phyloP scores from a whole-genome alignment of 2,329 filamentous ascomycete genomes.

The Alternaria sp. region DNA sequence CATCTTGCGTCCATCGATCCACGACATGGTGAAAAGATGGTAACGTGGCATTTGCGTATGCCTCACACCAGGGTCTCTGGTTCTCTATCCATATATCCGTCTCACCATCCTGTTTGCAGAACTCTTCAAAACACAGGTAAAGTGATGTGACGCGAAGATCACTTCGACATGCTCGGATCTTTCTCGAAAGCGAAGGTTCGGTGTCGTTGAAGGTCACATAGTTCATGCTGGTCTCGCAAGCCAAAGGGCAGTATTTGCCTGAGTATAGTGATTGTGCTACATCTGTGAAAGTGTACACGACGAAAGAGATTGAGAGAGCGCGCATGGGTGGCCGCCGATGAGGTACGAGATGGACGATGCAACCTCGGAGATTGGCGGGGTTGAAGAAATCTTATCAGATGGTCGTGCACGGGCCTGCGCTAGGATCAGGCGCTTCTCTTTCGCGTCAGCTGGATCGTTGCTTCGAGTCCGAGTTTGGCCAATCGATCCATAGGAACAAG shows the following conservation, averaged over 20 bases:
- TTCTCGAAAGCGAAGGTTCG: slow-evolving; percentile 35
- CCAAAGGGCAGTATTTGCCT: slow-evolving; percentile 41
- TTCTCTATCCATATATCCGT: slow-evolving; percentile 30
- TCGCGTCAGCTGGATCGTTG: slow-evolving; percentile 2
- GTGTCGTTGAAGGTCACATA: slow-evolving; percentile 48
- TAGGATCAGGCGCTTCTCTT: background rate
- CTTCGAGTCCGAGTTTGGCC: background rate
- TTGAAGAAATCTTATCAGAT: slow-evolving; percentile 38
- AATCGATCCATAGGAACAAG: background rate
- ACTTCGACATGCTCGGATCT: slow-evolving; percentile 41
- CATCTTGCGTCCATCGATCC: slow-evolving; percentile 32
- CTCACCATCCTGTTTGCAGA: slow-evolving; percentile 31
- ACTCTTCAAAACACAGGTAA: slow-evolving; percentile 43
- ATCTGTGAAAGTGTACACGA: slow-evolving; percentile 13
- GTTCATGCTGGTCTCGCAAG: slow-evolving; percentile 41
- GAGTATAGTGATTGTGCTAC: slow-evolving; percentile 26
- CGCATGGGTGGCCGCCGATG: slow-evolving; percentile 30
- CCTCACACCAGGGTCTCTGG: slow-evolving; percentile 34
- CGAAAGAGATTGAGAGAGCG: slow-evolving; percentile 18
- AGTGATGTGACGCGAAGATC: slow-evolving; percentile 36
- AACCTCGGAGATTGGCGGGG: slow-evolving; percentile 27
- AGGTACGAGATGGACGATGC: slow-evolving; percentile 17
- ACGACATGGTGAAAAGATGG: slow-evolving; percentile 40
- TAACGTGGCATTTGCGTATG: slow-evolving; percentile 32
- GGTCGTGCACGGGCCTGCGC: slow-evolving; percentile 12